These are phyloP conservation scores for Pestalotiopsis sp. DNA, from an alignment of 2,329 filamentous ascomycete species.

Conservation along the genomic window DNA sequence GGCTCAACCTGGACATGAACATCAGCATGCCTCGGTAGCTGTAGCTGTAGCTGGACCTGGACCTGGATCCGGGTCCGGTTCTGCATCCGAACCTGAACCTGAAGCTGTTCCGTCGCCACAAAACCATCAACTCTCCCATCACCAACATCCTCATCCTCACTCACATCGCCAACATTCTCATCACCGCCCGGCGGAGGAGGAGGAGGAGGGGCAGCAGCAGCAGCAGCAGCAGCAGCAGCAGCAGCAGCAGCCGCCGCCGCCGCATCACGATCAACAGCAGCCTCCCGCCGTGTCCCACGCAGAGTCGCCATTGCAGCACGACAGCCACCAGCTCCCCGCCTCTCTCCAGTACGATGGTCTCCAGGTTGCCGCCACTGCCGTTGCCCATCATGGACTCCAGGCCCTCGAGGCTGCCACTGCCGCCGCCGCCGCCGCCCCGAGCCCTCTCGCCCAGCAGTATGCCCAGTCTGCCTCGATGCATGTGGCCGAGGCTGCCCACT, in stretches of 20 bases:
- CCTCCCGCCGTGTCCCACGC: not conserved
- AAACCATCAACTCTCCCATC: not conserved
- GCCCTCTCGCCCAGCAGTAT: slow-evolving; percentile 33
- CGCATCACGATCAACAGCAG: not conserved
- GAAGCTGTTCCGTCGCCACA: slow-evolving; percentile 3
- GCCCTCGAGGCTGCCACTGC: slow-evolving; percentile 12
- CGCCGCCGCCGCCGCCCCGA: slow-evolving; percentile 13
- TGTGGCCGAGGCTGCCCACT: slow-evolving; percentile 26
- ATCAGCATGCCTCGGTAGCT: not conserved
- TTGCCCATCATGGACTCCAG: slow-evolving; percentile 13
- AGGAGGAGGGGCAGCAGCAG: not conserved
- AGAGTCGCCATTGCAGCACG: not conserved
- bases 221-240: not conserved
- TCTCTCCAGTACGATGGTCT: slow-evolving; percentile 15
- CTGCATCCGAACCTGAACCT: not conserved
- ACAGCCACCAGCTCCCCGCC: not conserved
- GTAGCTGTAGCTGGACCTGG: not conserved
- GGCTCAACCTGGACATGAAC: not conserved
- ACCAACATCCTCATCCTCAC: slow-evolving; percentile 10
- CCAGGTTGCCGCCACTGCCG: slow-evolving; percentile 15
- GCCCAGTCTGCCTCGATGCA: slow-evolving; percentile 35
- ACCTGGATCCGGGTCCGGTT: not conserved
- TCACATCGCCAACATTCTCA: not conserved
- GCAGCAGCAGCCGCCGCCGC: not conserved
- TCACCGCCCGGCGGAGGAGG: not conserved